Evolutionary conservation across 345 rosid species (phyloP).

Genomic region (Microthlaspi erraticum): DNA sequence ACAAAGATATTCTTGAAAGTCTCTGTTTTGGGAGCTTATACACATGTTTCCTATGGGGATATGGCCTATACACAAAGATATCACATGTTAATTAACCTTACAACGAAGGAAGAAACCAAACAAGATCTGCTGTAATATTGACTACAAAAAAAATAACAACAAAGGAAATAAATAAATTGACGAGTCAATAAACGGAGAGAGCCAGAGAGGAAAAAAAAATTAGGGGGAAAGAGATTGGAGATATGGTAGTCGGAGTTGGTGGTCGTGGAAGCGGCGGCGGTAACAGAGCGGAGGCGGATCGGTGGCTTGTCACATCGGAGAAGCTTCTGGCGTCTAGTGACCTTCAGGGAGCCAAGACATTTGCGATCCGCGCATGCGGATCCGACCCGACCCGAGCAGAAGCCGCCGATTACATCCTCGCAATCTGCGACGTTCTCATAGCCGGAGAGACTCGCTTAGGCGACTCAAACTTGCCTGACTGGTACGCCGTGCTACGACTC

Average conservation of each 20-base stretch:
- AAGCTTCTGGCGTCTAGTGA: constrained; percentile 80
- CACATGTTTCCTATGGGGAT: no score
- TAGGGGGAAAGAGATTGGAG: background rate
- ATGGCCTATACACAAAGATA: no score
- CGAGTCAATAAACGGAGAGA: constrained; percentile 2
- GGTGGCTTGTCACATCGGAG: constrained; percentile 85
- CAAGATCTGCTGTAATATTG: no score
- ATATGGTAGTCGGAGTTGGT: constrained; percentile 36
- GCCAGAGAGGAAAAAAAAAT: background rate
- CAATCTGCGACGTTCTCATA: constrained; percentile 77
- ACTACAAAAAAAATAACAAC: no score
- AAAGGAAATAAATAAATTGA: background rate
- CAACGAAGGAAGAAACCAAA: no score
- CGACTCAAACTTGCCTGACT: constrained; percentile 57
- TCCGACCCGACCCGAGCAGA: constrained; percentile 69
- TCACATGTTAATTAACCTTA: no score
- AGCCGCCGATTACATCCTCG: constrained; percentile 70
- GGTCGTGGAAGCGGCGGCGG: constrained; percentile 48
- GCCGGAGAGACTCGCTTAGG: constrained; percentile 56
- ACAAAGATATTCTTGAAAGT: no score
- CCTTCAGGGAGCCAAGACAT: constrained; percentile 73
- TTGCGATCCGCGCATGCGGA: constrained; percentile 84
- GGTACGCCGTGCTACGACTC: constrained; percentile 86
- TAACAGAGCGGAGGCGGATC: constrained; percentile 71
- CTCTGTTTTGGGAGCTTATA: no score